phyloP scores from a whole-genome alignment of 768 basidiomycete genomes.

The Leccinellum albellum region DNA sequence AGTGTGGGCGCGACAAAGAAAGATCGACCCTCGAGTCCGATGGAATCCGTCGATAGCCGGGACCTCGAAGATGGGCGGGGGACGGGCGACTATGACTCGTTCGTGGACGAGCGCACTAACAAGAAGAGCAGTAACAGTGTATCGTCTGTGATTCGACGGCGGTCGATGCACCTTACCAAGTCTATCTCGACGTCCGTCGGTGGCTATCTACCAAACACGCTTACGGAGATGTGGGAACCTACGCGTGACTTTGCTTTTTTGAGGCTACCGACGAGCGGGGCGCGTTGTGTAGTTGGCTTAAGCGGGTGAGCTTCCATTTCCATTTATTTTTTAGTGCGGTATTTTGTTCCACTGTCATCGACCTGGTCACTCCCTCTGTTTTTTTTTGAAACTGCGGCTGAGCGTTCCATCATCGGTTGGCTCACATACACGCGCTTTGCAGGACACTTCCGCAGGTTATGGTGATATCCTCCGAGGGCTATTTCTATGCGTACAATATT shows the following conservation, averaged over 20 bases:
- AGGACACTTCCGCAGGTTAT: conserved; percentile 95
- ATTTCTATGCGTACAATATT: conserved; percentile 94
- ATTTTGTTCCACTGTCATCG: background rate
- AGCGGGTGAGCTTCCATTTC: conserved; percentile 61
- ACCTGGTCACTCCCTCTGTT: background rate
- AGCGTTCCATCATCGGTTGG: background rate
- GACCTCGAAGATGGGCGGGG: conserved; percentile 49
- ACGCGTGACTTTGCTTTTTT: conserved; percentile 90
- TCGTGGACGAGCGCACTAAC: conserved; percentile 62
- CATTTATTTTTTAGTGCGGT: background rate
- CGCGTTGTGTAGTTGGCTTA: conserved; percentile 83
- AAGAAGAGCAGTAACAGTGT: conserved; percentile 49
- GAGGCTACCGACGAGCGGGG: conserved; percentile 73
- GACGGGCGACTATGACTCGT: conserved; percentile 81
- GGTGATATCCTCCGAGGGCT: conserved; percentile 94
- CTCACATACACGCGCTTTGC: background rate
- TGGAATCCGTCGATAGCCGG: conserved; percentile 61
- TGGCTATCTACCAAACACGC: conserved; percentile 79
- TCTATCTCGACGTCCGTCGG: conserved; percentile 75
- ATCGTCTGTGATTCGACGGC: conserved; percentile 62
- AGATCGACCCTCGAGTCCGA: conserved; percentile 49
- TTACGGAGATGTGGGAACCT: conserved; percentile 98
- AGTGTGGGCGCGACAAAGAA: conserved; percentile 15
- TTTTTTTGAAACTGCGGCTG: background rate
- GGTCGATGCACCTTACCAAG: conserved; percentile 73